Base-by-base conservation (phyloP, 306 rosid species). In the Clitoria ternatea region DNA sequence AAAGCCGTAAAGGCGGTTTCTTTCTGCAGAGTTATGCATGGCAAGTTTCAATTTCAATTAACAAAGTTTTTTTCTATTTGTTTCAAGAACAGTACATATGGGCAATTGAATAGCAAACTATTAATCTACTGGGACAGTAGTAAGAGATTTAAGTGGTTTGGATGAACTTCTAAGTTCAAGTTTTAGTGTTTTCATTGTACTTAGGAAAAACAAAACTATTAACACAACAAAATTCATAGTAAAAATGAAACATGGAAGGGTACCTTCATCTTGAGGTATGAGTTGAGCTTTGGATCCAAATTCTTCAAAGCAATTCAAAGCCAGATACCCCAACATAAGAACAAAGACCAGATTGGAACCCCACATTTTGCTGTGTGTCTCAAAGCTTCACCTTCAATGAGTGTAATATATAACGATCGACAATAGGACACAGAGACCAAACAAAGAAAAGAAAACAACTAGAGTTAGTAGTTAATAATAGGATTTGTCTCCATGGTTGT, bases 221-320 rank as follows among this genome's bases (percentile, higher is more conserved):
- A 26, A 19, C 11, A 19, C 20, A 39, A 0, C 13, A 50, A 29
- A 39, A 50, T 12, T 23, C 1, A 29, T 19, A 52, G 24, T 2
- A 30, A 11, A 56, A 13, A 2, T 1, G n/a, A 24, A 66, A 24
- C 3, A 8, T 29, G 26, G 6, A 35, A 72, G 24, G 5, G 65
- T 56, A 91, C 97, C 96, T 91, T 91, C 97, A 20, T 80, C 72
- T 54, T 69, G 68, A 7, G 96, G 91, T 26, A 89, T 24, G 66
- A 72, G 76, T 77, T 87, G 88, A 61, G 92, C 96, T 59, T 78
- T 67, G 75, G 87, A 80, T 40, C 77, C 78, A 53, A 76, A 83
- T 12, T 69, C 62, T 1, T 44, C 1, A 42, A 82, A 63, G 57
- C 73, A 79, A 72, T 65, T 83, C 40, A 85, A 61, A 73, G 81